phyloP scores from a whole-genome alignment of 352 stramenopile genomes.

The Phytophthora sp. region DNA sequence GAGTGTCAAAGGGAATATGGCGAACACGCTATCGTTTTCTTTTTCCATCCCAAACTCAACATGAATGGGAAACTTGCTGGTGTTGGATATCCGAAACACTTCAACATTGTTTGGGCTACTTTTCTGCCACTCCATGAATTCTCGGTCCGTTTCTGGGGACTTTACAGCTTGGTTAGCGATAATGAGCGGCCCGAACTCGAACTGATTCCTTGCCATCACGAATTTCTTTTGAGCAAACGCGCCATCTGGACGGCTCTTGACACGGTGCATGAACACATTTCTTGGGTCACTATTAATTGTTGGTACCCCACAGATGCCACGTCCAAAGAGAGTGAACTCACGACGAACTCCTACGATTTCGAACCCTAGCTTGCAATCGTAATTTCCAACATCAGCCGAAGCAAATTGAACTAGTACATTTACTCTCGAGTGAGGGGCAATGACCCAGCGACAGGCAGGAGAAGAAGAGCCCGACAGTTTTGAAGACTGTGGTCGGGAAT shows the following conservation, averaged over 20 bases:
- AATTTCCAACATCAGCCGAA: slow-evolving; percentile 75
- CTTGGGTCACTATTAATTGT: slow-evolving; percentile 93
- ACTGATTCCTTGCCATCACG: slow-evolving; percentile 86
- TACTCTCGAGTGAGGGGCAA: slow-evolving; percentile 62
- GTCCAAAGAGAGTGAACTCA: slow-evolving; percentile 86
- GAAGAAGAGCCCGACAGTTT: not conserved
- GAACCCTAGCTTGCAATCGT: slow-evolving; percentile 89
- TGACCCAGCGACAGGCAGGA: slow-evolving; percentile 68
- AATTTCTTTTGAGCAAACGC: slow-evolving; percentile 92
- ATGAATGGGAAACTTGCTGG: slow-evolving; percentile 73
- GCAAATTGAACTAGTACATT: slow-evolving; percentile 85
- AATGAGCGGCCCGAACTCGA: slow-evolving; percentile 95
- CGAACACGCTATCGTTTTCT: slow-evolving; percentile 54
- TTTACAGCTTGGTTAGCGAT: slow-evolving; percentile 32
- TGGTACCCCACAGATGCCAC: slow-evolving; percentile 86
- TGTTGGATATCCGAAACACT: slow-evolving; percentile 93
- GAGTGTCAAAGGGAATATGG: slow-evolving; percentile 70
- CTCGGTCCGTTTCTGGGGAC: slow-evolving; percentile 44
- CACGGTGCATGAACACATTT: slow-evolving; percentile 95
- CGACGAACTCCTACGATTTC: slow-evolving; percentile 90
- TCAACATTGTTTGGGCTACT: slow-evolving; percentile 83
- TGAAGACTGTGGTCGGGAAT: not conserved
- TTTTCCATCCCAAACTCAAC: slow-evolving; percentile 64
- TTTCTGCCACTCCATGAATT: slow-evolving; percentile 59
- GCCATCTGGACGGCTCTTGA: slow-evolving; percentile 80